Evolutionary conservation across 768 basidiomycete genomes (phyloP).

Genomic region (Ramaria sp.): DNA sequence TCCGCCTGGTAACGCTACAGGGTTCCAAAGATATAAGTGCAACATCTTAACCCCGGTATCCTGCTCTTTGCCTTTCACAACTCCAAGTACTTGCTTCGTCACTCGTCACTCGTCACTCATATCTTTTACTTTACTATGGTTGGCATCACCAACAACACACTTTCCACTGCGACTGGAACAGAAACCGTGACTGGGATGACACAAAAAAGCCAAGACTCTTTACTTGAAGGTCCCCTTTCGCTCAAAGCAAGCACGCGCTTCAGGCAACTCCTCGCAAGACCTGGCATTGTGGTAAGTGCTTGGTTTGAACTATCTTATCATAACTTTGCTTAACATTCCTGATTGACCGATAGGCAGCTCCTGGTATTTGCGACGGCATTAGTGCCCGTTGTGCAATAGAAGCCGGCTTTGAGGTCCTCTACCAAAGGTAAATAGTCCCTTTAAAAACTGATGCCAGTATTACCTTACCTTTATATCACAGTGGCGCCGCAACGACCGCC

Average conservation of each 20-base stretch:
- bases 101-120: background rate
- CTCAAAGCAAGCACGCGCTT: conserved; percentile 60
- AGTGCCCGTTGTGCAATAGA: conserved; percentile 72
- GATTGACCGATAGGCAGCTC: conserved; percentile 7
- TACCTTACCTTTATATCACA: conserved; percentile 12
- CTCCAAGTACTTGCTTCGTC: background rate
- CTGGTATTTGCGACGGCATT: conserved; percentile 28
- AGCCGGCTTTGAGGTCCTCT: conserved; percentile 67
- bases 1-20: background rate
- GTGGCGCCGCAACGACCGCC: conserved; percentile 73
- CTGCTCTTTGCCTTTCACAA: background rate
- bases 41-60: background rate
- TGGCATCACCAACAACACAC: background rate
- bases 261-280: conserved; percentile 51
- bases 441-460: background rate
- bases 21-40: background rate
- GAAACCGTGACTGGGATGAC: background rate
- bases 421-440: conserved; percentile 45
- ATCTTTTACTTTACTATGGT: background rate
- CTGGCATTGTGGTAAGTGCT: conserved; percentile 59
- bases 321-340: background rate
- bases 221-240: conserved; percentile 36
- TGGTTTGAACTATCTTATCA: background rate
- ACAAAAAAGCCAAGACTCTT: background rate
- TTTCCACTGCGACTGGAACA: background rate